Base-by-base conservation (phyloP, 805 yeast genomes). In the Yamadazyma scolyti region DNA sequence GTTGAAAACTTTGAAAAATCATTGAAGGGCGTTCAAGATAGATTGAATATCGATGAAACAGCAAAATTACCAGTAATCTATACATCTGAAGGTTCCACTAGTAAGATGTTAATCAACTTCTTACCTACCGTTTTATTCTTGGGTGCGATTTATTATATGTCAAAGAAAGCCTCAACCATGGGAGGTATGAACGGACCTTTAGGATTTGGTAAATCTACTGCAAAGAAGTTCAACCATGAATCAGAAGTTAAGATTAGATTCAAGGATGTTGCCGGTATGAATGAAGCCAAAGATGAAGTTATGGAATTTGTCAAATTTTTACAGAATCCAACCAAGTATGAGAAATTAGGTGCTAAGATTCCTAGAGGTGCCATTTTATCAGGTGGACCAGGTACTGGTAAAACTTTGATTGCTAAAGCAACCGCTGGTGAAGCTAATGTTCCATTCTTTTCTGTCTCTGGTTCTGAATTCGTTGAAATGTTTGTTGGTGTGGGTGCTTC, bases 331-430 rank as follows among this genome's bases (percentile, higher is more conserved):
- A 62, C 67, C 28, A 84, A 85, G 54, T 88, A 86, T 59, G 95
- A 87, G 58, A 77, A 72, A 40, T 67, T 88, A 35, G 97, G 97
- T 27, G 97, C 96, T 8, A 85, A 87, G 57, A 88, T 88, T 41
- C 97, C 97, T 33, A 73, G 96, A 56, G 97, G 97, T 54, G 97
- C 96, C 5, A 84, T 88, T 43, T 63, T 88, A 30, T 82, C 94
- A 9, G 97, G 97, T 44, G 94, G 96, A 11, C 97, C 97, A 25
- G 97, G 97, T 68, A 88, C 97, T 3, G 97, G 97, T 76, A 88
- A 88, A 58, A 88, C 97, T 0, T 61, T 88, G 41, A 63, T 88
- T 34, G 96, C 96, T 15, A 87, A 84, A 56, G 96, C 96, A 9
- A 88, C 96, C 16, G 97, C 96, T 2, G 96, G 97, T 46, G 96